Evolutionary conservation across 441 rosid genomes (phyloP), one percentile per base, ranked within the genome.

Genomic region (Capsella rubella): DNA sequence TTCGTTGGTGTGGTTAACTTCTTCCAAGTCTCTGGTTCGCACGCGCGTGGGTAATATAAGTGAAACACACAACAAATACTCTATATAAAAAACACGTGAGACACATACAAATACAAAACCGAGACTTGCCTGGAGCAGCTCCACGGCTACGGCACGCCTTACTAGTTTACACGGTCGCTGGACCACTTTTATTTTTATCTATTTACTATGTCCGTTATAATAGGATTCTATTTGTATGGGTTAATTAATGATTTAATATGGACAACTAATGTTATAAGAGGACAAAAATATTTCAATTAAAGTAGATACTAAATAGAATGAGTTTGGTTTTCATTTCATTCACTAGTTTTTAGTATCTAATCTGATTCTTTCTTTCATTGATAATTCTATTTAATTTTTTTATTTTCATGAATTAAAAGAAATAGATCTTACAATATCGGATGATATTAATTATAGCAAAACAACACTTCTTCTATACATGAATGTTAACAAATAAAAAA

Each of bases 1-100:
- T 66, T 67, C 77, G 77, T 72, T 72, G 59, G 52, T 66, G 43
- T 71, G 63, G 72, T 29, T 64, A 34, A 34, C 9, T 34, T 8
- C 8, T 35, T 37, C 40, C 9, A 16, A 62, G 50, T 27, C 37
- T 14, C 59, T 34, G 8, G 37, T 8, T 6, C 34, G 51, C 69
- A 66, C 77, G 80, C 73, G 69, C 72, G 72, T 47, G 64, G 42
- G 68, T 71, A 21, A 21, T 52, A 66, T 77, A 66, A 77, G 80
- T 77, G 67, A 76, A 77, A 34, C 8, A 21, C 25, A 64, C 53
- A 68, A 29, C 4, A 29, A 37, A 42, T 13, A 12, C 18, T 16
- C 18, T 21, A 21, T 21, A 21, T 21, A 21, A 21, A 46, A 12
- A 1, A 4, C 75, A 72, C 76, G 69, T 72, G 70, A 51, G 18